phyloP scores from a whole-genome alignment of 805 yeast species.

The Kregervanrija delftensis region DNA sequence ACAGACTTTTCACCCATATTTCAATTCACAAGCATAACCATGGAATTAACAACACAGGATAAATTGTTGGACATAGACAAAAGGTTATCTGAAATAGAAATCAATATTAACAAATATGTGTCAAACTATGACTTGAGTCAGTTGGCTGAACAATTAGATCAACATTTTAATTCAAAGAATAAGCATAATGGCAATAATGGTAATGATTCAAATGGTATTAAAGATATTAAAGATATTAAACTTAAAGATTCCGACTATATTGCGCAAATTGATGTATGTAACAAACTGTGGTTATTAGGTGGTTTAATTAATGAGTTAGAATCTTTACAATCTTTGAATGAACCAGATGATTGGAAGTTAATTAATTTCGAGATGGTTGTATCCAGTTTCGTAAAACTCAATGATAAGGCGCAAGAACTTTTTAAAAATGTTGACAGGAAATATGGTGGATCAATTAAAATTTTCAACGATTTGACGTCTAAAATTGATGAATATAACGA shows the following conservation, averaged over 20 bases:
- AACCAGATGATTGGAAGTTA: constrained; percentile 9
- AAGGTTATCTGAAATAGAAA: constrained; percentile 3
- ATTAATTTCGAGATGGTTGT: constrained; percentile 13
- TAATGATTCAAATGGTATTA: background rate
- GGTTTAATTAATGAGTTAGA: constrained; percentile 23
- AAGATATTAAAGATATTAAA: background rate
- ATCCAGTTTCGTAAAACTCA: constrained; percentile 12
- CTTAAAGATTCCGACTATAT: constrained; percentile 14
- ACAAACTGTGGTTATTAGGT: constrained; percentile 25
- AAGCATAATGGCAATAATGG: background rate
- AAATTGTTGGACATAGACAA: background rate
- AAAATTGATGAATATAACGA: constrained; percentile 9
- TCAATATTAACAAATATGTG: constrained; percentile 6
- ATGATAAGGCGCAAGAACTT: constrained; percentile 9
- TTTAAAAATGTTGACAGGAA: background rate
- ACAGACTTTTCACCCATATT: too few species aligned
- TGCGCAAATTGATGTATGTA: constrained; percentile 24
- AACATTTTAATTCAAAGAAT: background rate
- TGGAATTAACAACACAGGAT: too few species aligned
- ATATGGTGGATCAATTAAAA: constrained; percentile 6
- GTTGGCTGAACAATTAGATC: background rate
- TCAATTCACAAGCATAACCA: too few species aligned
- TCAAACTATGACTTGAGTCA: constrained; percentile 7
- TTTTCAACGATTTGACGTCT: constrained; percentile 11
- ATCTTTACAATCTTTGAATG: constrained; percentile 7